Conservation (phyloP, 139 green algal species). For the Coelastrella sp. region DNA sequence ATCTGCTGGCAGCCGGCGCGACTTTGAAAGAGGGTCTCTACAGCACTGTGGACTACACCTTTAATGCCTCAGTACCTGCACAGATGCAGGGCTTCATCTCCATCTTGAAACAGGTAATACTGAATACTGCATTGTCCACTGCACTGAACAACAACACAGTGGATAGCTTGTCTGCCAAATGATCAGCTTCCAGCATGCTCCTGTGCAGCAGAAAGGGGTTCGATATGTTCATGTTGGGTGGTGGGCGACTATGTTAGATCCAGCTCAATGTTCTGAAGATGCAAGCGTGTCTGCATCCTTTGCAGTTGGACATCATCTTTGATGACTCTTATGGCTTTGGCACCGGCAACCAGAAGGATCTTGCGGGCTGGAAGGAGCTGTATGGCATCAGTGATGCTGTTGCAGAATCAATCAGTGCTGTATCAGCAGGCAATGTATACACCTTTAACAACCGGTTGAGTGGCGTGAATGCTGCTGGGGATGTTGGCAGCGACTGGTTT, state of each 20-base stretch:
- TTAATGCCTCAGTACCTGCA: slow-evolving; percentile 13
- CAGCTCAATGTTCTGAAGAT: too few relatives aligned
- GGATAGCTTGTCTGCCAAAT: not conserved
- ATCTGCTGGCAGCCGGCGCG: slow-evolving; percentile 1
- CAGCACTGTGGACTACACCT: slow-evolving; percentile 32
- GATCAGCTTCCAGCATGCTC: not conserved
- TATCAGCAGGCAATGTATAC: slow-evolving; percentile 21
- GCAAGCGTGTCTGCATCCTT: too few relatives aligned
- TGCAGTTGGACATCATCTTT: slow-evolving; percentile 28
- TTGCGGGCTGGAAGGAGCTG: slow-evolving; percentile 11
- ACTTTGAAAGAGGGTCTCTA: not conserved
- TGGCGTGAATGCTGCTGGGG: not conserved
- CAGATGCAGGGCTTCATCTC: slow-evolving; percentile 22
- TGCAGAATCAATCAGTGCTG: slow-evolving; percentile 3
- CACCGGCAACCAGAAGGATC: slow-evolving; percentile 46
- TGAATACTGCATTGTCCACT: too few relatives aligned
- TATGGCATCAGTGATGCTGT: not conserved
- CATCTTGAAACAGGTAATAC: slow-evolving; percentile 2
- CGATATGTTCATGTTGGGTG: too few relatives aligned
- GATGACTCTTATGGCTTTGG: slow-evolving; percentile 16
- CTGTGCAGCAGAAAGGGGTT: not conserved
- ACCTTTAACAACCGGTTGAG: slow-evolving; percentile 18
- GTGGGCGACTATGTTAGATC: too few relatives aligned
- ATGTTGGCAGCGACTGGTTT: slow-evolving; percentile 72
- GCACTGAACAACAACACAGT: too few relatives aligned